Evolutionary conservation across 768 basidiomycete species (phyloP).

Genomic region (Boletus insuetus): DNA sequence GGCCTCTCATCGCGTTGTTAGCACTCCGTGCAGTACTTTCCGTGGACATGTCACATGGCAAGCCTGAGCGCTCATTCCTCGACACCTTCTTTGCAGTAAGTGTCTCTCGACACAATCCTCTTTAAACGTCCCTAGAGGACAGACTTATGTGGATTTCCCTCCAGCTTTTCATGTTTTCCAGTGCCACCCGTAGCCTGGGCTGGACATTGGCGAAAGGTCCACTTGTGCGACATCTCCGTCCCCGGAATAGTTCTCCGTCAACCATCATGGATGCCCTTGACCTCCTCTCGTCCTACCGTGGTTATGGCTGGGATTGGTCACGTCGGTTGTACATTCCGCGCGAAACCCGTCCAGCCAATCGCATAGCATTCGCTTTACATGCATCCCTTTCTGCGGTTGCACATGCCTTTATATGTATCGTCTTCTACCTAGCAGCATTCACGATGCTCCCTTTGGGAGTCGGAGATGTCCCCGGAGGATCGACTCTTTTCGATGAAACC

Average conservation of each 20-base stretch:
- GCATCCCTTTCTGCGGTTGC: not conserved
- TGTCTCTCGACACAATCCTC: not conserved
- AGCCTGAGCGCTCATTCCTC: not conserved
- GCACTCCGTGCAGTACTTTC: not conserved
- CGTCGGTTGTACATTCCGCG: not conserved
- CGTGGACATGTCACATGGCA: not conserved
- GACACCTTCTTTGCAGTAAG: not conserved
- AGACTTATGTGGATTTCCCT: not conserved
- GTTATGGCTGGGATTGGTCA: not conserved
- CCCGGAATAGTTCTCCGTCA: not conserved
- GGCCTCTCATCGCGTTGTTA: not conserved
- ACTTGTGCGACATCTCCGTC: not conserved
- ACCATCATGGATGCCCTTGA: not conserved
- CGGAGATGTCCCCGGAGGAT: not conserved
- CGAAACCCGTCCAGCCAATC: not conserved
- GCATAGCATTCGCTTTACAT: not conserved
- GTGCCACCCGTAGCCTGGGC: not conserved
- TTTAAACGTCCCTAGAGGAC: not conserved
- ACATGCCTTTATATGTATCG: not conserved
- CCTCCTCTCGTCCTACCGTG: not conserved
- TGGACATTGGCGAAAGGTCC: not conserved
- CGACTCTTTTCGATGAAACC: not conserved
- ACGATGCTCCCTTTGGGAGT: not conserved
- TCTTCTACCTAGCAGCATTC: not conserved
- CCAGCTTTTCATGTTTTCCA: not conserved